Evolutionary conservation across 208 protist genomes (phyloP).

Genomic region (Spongospora subterranea): DNA sequence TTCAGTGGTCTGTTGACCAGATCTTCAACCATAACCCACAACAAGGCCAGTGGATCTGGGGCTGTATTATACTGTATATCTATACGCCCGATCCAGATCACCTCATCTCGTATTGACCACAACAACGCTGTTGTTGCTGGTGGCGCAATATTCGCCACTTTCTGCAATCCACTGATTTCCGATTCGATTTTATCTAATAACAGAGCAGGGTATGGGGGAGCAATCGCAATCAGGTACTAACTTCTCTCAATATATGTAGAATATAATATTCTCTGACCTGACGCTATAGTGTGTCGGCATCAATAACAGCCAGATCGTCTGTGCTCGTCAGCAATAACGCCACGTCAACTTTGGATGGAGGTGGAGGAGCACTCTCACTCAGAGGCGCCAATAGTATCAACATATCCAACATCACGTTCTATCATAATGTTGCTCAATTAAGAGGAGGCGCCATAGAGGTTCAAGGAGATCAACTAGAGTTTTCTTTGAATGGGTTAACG

Average conservation of each 20-base stretch:
- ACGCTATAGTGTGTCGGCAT: no score
- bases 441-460: constrained; percentile 17
- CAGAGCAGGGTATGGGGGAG: background rate
- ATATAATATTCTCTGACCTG: no score
- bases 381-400: background rate
- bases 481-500: background rate
- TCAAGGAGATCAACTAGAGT: background rate
- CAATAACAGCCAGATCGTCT: no score
- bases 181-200: background rate
- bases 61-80: constrained; percentile 9
- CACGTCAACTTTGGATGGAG: background rate
- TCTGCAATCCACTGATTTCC: background rate
- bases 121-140: background rate
- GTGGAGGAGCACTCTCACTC: background rate
- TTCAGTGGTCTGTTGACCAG: background rate
- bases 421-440: background rate
- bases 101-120: background rate
- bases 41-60: background rate
- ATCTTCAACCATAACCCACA: background rate
- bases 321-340: background rate
- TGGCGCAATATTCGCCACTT: constrained; percentile 33
- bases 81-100: background rate
- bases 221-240: background rate
- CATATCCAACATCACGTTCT: background rate
- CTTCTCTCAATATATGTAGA: background rate